Evolutionary conservation across 345 rosid species (phyloP).

Genomic region (Sisymbrium altissimum): DNA sequence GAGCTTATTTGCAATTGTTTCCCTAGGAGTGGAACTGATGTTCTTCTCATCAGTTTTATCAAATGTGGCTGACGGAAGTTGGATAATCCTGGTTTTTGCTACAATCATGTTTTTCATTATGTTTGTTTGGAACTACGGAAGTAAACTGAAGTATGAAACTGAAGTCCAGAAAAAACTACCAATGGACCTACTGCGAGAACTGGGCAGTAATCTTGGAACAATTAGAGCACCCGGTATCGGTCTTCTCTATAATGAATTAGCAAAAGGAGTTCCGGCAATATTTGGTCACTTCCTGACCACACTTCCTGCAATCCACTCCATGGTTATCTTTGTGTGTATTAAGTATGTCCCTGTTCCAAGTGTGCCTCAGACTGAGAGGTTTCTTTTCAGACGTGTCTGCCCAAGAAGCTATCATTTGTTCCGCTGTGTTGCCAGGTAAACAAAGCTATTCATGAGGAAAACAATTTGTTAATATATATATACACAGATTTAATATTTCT

Average conservation of each 20-base stretch:
- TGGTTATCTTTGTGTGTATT: conserved; percentile 93
- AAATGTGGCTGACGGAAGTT: conserved; percentile 84
- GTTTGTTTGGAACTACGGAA: conserved; percentile 96
- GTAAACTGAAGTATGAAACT: conserved; percentile 94
- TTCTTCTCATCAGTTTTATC: conserved; percentile 85
- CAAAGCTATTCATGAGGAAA: neutral
- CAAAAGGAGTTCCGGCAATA: conserved; percentile 90
- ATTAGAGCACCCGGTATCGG: conserved; percentile 98
- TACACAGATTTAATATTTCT: neutral
- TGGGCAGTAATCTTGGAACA: conserved; percentile 94
- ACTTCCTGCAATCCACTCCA: conserved; percentile 96
- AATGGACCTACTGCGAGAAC: conserved; percentile 82
- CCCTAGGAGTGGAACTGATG: conserved; percentile 68
- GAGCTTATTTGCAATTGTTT: conserved; percentile 58
- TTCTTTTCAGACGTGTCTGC: conserved; percentile 93
- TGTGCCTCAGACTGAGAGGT: conserved; percentile 92
- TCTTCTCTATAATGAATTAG: conserved; percentile 89
- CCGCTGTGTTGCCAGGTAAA: conserved; percentile 95
- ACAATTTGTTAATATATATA: neutral
- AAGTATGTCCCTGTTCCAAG: conserved; percentile 96
- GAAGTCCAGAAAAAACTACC: conserved; percentile 95
- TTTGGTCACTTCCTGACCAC: conserved; percentile 96
- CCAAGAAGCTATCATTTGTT: conserved; percentile 86
- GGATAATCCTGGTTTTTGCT: conserved; percentile 88
- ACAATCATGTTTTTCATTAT: conserved; percentile 78